Base-by-base conservation (phyloP, 768 basidiomycete genomes). In the Pholiota microspora region DNA sequence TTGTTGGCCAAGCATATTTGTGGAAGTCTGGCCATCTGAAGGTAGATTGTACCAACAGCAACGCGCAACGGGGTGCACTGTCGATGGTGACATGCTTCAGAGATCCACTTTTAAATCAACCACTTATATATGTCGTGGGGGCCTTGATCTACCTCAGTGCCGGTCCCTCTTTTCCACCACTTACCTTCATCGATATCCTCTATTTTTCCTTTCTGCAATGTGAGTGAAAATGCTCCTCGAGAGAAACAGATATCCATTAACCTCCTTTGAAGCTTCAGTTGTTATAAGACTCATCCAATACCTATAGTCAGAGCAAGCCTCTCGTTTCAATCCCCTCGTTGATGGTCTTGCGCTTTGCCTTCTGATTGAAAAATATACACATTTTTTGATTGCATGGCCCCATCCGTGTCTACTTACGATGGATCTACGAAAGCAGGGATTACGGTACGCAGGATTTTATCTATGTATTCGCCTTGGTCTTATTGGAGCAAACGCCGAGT, bases 351-450 rank as follows among this genome's bases (percentile, higher is more conserved):
- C 9, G 18, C 3, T 10, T 29, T 32, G 7, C 28, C 32, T 24
- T 23, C 25, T 45, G 25, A 16, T 36, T 18, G 53, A 45, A 1
- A 28, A 13, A 31, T 23, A n/a, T 21, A 29, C 36, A 21, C 13
- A 51, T 28, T 18, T 31, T 16, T 35, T n/a, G n/a, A n/a, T n/a
- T n/a, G n/a, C n/a, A 54, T 49, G 49, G 35, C 55, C 15, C 21
- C 40, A 24, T 12, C 49, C 36, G 53, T 47, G 18, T 29, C 57
- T 18, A 27, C 27, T 21, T 60, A 58, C 27, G 49, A 45, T 32
- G 53, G 24, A 23, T 54, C 52, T 15, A 29, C 57, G 25, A 55
- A 58, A 36, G 55, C 58, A 13, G 63, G 63, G 1, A 59, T 64
- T 2, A 50, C 48, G 42, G 63, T 64, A 40, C 38, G 57, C 49